A percentile compares a stretch with the other conserved stretches of the same genome.
Evolutionary conservation across 1,284 basidiomycete species (phyloP).

Genomic region (Fomes fomentarius): DNA sequence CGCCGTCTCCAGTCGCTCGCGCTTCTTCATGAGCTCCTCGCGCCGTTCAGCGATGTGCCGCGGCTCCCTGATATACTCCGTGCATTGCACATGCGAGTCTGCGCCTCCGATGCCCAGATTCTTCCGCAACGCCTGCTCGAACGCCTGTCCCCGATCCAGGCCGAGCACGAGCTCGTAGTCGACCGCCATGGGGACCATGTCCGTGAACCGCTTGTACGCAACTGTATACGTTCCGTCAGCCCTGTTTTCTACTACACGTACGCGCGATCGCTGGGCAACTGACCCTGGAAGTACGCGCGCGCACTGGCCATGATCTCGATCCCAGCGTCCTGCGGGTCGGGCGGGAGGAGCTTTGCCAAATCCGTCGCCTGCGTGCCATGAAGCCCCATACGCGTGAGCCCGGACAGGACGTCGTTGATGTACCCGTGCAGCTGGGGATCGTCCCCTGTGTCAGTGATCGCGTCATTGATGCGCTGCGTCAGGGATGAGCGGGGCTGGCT

Average conservation of each 20-base stretch:
- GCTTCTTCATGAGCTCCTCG: slow-evolving; percentile 52
- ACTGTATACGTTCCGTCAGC: slow-evolving; percentile 42
- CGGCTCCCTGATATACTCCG: slow-evolving; percentile 55
- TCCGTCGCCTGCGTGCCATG: slow-evolving; percentile 43
- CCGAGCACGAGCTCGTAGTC: slow-evolving; percentile 62
- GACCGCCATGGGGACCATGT: slow-evolving; percentile 65
- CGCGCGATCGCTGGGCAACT: background rate
- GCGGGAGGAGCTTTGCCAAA: slow-evolving; percentile 54
- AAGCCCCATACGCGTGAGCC: slow-evolving; percentile 50
- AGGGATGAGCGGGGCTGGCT: slow-evolving; percentile 9
- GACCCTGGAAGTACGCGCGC: slow-evolving; percentile 75
- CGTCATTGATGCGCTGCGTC: slow-evolving; percentile 6
- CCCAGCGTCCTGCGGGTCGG: slow-evolving; percentile 57
- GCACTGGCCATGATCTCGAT: slow-evolving; percentile 72
- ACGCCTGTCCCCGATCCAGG: slow-evolving; percentile 37
- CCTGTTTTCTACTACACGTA: too few relatives aligned
- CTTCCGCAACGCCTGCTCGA: slow-evolving; percentile 46
- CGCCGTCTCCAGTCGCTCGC: slow-evolving; percentile 55
- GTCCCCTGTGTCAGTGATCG: background rate
- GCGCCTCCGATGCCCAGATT: slow-evolving; percentile 47
- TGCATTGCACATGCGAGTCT: slow-evolving; percentile 51
- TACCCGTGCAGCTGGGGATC: slow-evolving; percentile 44
- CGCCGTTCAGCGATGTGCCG: slow-evolving; percentile 45
- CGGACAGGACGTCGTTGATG: slow-evolving; percentile 44
- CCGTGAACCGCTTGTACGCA: slow-evolving; percentile 68